phyloP scores from a whole-genome alignment of 1,139 yeast species.

The Magnusiomyces clavatus region DNA sequence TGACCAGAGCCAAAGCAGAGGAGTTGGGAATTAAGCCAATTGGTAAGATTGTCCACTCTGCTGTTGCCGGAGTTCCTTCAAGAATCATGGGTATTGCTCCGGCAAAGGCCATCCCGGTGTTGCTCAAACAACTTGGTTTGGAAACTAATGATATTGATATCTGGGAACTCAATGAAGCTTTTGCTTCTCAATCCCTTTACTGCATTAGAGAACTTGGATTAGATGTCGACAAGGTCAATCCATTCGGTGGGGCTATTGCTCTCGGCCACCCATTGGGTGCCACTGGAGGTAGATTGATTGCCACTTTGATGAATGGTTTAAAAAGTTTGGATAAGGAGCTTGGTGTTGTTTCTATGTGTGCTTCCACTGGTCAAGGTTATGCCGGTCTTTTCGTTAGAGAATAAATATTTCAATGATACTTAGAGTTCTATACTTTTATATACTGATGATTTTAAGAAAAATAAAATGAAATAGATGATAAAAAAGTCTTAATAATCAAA shows the following conservation, averaged over 20 bases:
- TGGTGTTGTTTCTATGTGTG: constrained; percentile 40
- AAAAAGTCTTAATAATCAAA: no score
- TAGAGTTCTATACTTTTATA: no score
- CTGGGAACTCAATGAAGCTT: constrained; percentile 39
- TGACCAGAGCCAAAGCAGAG: constrained; percentile 35
- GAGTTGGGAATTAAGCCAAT: constrained; percentile 33
- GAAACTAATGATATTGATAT: constrained; percentile 32
- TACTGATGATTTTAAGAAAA: no score
- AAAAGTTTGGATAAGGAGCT: constrained; percentile 29
- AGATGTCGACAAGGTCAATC: constrained; percentile 33
- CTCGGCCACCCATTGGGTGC: constrained; percentile 41
- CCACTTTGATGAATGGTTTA: constrained; percentile 35
- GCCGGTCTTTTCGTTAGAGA: constrained; percentile 37
- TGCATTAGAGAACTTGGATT: constrained; percentile 32
- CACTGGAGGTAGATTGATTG: constrained; percentile 35
- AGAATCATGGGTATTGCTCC: constrained; percentile 40
- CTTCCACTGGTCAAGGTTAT: constrained; percentile 41
- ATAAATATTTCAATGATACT: constrained; percentile 1
- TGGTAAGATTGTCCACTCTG: constrained; percentile 38
- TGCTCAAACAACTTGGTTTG: constrained; percentile 28
- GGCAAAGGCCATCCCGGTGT: constrained; percentile 35
- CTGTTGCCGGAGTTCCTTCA: constrained; percentile 36
- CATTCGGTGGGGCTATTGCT: constrained; percentile 41
- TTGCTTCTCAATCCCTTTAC: constrained; percentile 37
- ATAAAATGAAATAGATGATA: no score